phyloP scores from a whole-genome alignment of 1,284 basidiomycete species.

The Trichosporon ovoides region DNA sequence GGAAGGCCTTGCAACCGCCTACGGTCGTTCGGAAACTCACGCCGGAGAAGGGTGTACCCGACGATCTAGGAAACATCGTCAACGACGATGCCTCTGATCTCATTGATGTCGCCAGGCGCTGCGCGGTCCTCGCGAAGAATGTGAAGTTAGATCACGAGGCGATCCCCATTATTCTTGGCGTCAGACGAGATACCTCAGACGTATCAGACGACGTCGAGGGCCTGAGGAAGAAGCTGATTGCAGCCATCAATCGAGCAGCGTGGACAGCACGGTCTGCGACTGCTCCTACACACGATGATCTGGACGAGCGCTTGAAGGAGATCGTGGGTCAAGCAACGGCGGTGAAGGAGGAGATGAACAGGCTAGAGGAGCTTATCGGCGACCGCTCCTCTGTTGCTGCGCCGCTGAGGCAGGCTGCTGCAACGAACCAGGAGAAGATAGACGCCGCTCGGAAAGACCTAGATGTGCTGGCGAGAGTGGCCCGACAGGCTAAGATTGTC shows the following conservation, averaged over 20 bases:
- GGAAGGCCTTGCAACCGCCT: slow-evolving; percentile 12
- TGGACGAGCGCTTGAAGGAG: background rate
- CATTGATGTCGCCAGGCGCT: slow-evolving; percentile 9
- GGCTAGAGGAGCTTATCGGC: background rate
- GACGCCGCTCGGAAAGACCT: slow-evolving; percentile 7
- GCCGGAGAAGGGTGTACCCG: slow-evolving; percentile 9
- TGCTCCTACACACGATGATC: background rate
- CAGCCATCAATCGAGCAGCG: slow-evolving; percentile 7
- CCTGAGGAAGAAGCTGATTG: slow-evolving; percentile 1
- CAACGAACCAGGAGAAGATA: background rate
- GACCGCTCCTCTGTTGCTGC: background rate
- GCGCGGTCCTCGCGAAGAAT: slow-evolving; percentile 7
- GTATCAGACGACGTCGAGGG: background rate
- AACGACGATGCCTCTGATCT: slow-evolving; percentile 19
- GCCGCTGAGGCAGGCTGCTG: background rate
- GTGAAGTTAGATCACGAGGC: slow-evolving; percentile 8
- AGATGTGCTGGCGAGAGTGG: slow-evolving; percentile 11
- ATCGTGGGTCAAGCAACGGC: background rate
- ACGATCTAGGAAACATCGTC: slow-evolving; percentile 13
- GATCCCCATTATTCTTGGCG: slow-evolving; percentile 11
- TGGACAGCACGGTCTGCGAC: slow-evolving; percentile 7
- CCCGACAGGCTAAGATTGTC: slow-evolving; percentile 16
- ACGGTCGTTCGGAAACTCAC: slow-evolving; percentile 14
- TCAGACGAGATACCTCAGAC: slow-evolving; percentile 9
- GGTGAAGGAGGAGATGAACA: background rate